Base-by-base conservation (phyloP, 2,329 filamentous ascomycete species). In the Cladosporium austrohemisphaericum region DNA sequence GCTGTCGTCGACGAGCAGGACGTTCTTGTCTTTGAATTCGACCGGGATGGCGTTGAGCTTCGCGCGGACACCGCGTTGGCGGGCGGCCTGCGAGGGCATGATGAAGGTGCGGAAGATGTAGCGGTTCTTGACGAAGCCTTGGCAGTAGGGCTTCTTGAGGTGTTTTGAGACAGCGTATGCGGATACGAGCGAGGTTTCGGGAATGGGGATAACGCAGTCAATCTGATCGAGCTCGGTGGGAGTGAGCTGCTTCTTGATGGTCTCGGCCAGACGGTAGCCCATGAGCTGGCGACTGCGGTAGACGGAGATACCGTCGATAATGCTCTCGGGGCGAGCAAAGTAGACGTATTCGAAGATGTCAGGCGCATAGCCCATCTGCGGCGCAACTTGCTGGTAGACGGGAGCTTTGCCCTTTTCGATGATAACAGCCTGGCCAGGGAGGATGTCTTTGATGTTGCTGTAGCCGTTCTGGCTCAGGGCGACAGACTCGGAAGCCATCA, bases 261-360 rank as follows among this genome's bases (percentile, higher is more conserved):
- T 86, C 54, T 86, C 78, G 11, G 88, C 91, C 33, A 96, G 77
- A 63, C 85, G 85, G 63, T 80, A 76, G 37, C 90, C 90, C 91
- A 95, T 95, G 59, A 88, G 86, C 63, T 92, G 84, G 45, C 91
- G 81, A 58, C 85, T 89, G 57, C 83, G 81, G 64, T 95, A 83
- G 20, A 96, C 86, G 49, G 86, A 89, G 56, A 95, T 94, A 14
- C 88, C 89, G 62, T 95, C 90, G 50, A 95, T 92, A 58, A 84
- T 76, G 0, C 81, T 84, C 67, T 95, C 90, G 1, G 88, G 88
- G 1, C 90, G 77, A 11, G 88, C 85, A 60, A 95, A 90, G 71
- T 95, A 95, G 51, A 95, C 85, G 56, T 84, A 89, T 69, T 94
- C 88, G 61, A 94, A 93, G 53, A 89, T 86, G 65, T 95, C 90